Evolutionary conservation across 805 yeast genomes (phyloP), one percentile per base, ranked within the genome.

Genomic region (Metschnikowia vanudenii): DNA sequence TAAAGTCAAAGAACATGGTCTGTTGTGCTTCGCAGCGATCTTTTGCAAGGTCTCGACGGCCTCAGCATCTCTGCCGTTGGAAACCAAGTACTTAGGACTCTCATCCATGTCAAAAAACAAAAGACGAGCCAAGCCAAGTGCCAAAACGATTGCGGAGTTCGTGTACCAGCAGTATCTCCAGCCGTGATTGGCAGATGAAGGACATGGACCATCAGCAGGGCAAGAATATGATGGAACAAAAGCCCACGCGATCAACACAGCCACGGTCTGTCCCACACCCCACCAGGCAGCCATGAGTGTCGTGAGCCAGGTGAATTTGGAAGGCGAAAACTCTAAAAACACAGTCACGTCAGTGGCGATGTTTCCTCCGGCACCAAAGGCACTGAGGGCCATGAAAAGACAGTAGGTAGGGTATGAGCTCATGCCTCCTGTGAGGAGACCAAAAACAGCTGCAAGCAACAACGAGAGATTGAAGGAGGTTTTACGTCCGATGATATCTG

Each of bases 361-460:
- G 53, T 80, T 80, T 37, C 85, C 85, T 41, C 84, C 85, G 4
- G 76, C 75, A 8, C 75, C 74, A 36, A 74, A 72, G 32, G 72
- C 63, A 19, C 73, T 56, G 36, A 78, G 57, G 29, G 74, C 70
- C 47, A 75, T 69, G 53, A 80, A 71, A 31, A 79, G 67, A 57
- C 78, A 71, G 54, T 78, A 79, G 47, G 78, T 73, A 4, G 78
- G 74, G 59, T 74, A 73, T 43, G 67, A 67, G 32, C 69, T 69
- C 67, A 74, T 76, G 30, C 78, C 81, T 39, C 82, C 85, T 1
- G 77, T 68, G 36, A 79, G 64, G 49, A 80, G 75, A n/a, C 78
- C 72, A 56, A 80, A 78, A 2, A 70, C 49, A 2, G 81, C 72
- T n/a, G 78, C 64, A 12, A 78, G 54, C 26, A 80, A 56, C 38